These are phyloP conservation scores for Phytophthora sp. DNA, from an alignment of 352 stramenopile species.

Conservation along the genomic window DNA sequence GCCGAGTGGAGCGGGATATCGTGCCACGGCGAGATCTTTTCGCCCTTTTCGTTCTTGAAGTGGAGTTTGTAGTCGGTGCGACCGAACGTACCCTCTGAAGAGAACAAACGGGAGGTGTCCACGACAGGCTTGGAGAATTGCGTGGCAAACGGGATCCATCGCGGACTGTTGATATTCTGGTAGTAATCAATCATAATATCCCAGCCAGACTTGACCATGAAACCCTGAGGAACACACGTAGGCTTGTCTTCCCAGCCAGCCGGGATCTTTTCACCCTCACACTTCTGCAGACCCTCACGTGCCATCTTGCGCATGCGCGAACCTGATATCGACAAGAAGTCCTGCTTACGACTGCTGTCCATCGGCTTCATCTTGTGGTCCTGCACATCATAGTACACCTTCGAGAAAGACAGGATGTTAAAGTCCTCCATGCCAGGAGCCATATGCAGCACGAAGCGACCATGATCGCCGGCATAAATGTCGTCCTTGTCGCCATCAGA, in stretches of 20 bases:
- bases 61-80: conserved; percentile 77
- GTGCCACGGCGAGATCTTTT: conserved; percentile 97
- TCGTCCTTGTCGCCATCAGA: conserved; percentile 95
- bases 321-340: conserved; percentile 98
- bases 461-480: conserved; percentile 97
- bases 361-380: conserved; percentile 98
- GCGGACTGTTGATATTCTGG: conserved; percentile 92
- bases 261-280: conserved; percentile 71
- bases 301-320: conserved; percentile 97
- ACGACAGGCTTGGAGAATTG: conserved; percentile 63
- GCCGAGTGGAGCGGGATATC: conserved; percentile 92
- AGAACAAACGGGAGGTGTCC: conserved; percentile 54
- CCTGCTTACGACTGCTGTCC: conserved; percentile 90
- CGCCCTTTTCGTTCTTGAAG: conserved; percentile 70
- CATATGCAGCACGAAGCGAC: conserved; percentile 96
- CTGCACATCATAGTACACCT: conserved; percentile 98
- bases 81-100: conserved; percentile 71
- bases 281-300: conserved; percentile 94
- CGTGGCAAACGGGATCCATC: conserved; percentile 81
- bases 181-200: conserved; percentile 99
- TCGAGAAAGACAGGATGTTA: conserved; percentile 95
- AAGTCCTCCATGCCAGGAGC: conserved; percentile 95
- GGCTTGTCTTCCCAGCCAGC: conserved; percentile 76
- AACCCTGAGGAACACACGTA: conserved; percentile 96
- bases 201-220: conserved; percentile 99